A percentile compares a stretch with the other conserved stretches of the same genome.
Conservation (phyloP, 257 asterid genomes). For the Nicotiana tabacum region DNA sequence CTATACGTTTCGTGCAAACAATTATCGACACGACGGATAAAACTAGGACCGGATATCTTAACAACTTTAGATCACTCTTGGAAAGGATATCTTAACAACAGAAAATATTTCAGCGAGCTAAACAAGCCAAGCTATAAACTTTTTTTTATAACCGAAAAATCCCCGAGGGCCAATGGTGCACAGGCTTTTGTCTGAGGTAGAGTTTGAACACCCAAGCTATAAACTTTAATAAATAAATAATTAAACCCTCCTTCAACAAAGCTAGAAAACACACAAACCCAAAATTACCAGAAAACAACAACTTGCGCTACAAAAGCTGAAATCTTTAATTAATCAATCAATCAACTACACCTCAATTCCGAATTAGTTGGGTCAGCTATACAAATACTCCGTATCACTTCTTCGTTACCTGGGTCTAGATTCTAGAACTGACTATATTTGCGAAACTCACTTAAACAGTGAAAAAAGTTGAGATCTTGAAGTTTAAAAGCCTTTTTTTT, state of each 20-base stretch:
- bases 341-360: not conserved
- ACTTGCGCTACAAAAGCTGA: not conserved
- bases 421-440: not conserved
- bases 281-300: not conserved
- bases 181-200: too few relatives aligned
- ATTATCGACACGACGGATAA: not conserved
- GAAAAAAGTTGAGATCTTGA: not conserved
- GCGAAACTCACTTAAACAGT: not conserved
- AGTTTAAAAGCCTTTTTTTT: not conserved
- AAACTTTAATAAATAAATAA: too few relatives aligned
- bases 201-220: not conserved
- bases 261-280: not conserved
- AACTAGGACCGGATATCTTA: not conserved
- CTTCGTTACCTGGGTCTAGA: not conserved
- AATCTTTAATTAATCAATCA: not conserved
- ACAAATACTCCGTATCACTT: not conserved
- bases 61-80: not conserved
- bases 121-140: not conserved
- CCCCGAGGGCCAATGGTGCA: too few relatives aligned
- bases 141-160: too few relatives aligned
- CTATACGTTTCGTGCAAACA: too few relatives aligned
- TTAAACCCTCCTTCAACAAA: not conserved
- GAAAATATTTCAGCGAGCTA: not conserved
- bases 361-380: not conserved
- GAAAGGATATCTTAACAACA: not conserved